Base-by-base conservation (phyloP, 257 asterid genomes). In the Rehmannia glutinosa region DNA sequence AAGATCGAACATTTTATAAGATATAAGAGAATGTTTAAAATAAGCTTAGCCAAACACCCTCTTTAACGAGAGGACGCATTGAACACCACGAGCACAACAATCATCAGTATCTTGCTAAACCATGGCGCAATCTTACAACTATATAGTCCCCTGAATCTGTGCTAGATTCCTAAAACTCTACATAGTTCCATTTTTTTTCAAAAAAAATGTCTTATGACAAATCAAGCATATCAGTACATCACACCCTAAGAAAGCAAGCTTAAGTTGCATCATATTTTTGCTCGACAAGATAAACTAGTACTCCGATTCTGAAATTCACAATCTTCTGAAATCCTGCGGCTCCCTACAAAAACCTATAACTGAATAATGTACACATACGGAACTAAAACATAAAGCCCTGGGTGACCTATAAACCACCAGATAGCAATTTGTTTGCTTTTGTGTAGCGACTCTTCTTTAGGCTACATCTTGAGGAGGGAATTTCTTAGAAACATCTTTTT, bases 311-410 rank as follows among this genome's bases (percentile, higher is more conserved):
- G 41, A 74, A 66, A 70, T 58, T 53, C 77, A 55, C 66, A 57
- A 59, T n/a, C 62, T 52, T 72, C 64, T 66, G 42, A 55, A 72
- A 59, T 58, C 60, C 74, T 54, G 71, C 69, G 70, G 62, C 77
- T 66, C 69, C 66, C 83, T 75, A 73, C 83, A 54, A 80, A 77
- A 79, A 54, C 81, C 84, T 84, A 80, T 73, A 13, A 73, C 80
- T 76, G 27, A 71, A 76, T 75, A 72, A 77, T 75, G 77, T 84
- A 73, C 80, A 79, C 73, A 77, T 5, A 73, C 70, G 5, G 20
- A 62, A 56, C 79, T 57, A 56, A 53, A 21, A 42, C 38, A 59
- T 17, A 45, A 69, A 64, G 69, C 61, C 58, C 77, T 24, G 39
- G 53, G 55, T 52, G 13, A 69, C 41, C 81, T 75, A 64, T 51